Conservation (phyloP, 345 rosid species). For the Euphorbia pulcherrima region DNA sequence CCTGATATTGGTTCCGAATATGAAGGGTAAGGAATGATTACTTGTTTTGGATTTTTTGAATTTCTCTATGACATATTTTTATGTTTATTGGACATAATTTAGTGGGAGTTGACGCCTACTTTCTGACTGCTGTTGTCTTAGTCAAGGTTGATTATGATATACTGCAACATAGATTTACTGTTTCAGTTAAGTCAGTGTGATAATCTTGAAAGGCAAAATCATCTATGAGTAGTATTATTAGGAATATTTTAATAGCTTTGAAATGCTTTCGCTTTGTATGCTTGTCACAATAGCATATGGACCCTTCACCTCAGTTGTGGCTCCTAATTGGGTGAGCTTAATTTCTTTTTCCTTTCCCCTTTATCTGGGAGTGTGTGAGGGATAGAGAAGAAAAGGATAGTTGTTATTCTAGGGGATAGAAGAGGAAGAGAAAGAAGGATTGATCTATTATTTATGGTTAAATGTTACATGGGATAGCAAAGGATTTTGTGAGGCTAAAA, state of each 20-base stretch:
- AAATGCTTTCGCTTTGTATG: not conserved
- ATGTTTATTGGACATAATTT: not conserved
- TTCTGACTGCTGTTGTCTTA: not conserved
- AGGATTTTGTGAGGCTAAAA: not conserved
- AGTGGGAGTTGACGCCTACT: not conserved
- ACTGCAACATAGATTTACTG: not conserved
- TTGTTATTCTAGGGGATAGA: not conserved
- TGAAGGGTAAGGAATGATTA: slow-evolving; percentile 69
- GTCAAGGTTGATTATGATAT: not conserved
- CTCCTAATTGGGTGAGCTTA: not conserved
- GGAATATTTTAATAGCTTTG: not conserved
- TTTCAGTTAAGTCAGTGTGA: not conserved
- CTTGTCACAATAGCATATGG: not conserved
- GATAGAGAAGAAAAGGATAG: not conserved
- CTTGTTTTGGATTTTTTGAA: slow-evolving; percentile 8
- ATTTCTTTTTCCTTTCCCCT: not conserved
- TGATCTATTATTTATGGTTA: not conserved
- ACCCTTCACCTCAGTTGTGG: not conserved
- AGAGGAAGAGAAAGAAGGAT: not conserved
- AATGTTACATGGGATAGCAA: not conserved
- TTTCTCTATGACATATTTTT: not conserved
- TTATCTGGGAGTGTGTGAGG: not conserved
- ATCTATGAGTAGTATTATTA: not conserved
- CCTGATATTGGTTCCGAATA: slow-evolving; percentile 93
- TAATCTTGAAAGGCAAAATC: not conserved